These are phyloP conservation scores for Rhynchosporium graminicola DNA, from an alignment of 2,329 filamentous ascomycete genomes.

Conservation along the genomic window DNA sequence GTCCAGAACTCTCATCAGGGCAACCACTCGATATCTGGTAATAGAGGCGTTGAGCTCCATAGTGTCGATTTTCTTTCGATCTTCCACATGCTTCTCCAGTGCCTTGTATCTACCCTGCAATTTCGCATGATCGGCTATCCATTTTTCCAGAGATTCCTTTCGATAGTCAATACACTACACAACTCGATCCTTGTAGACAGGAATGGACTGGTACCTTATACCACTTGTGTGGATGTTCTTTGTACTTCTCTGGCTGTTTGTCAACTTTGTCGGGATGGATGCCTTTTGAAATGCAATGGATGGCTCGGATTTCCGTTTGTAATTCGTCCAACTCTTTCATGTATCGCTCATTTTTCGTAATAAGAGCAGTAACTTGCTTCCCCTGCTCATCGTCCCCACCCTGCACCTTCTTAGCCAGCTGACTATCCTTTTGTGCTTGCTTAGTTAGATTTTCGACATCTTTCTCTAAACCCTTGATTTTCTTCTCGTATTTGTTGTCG, in stretches of 20 bases:
- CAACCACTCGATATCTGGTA: neutral
- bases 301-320: neutral
- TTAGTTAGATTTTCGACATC: neutral
- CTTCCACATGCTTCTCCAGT: neutral
- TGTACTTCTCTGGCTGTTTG: too few relatives aligned
- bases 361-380: neutral
- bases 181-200: too few relatives aligned
- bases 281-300: neutral
- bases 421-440: neutral
- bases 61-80: neutral
- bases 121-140: neutral
- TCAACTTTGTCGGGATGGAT: neutral
- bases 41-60: neutral
- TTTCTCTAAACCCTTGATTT: conserved; percentile 3
- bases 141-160: neutral
- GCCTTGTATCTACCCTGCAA: neutral
- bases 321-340: neutral
- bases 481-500: conserved; percentile 3
- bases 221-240: neutral
- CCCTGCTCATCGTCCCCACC: conserved; percentile 1
- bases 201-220: neutral
- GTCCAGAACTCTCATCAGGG: neutral
- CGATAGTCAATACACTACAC: neutral
- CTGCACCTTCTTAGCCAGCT: conserved; percentile 7
- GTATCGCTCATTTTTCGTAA: neutral